These are phyloP conservation scores for Mucor irregularis DNA, from an alignment of 371 early-diverging fungal genomes.

Conservation along the genomic window DNA sequence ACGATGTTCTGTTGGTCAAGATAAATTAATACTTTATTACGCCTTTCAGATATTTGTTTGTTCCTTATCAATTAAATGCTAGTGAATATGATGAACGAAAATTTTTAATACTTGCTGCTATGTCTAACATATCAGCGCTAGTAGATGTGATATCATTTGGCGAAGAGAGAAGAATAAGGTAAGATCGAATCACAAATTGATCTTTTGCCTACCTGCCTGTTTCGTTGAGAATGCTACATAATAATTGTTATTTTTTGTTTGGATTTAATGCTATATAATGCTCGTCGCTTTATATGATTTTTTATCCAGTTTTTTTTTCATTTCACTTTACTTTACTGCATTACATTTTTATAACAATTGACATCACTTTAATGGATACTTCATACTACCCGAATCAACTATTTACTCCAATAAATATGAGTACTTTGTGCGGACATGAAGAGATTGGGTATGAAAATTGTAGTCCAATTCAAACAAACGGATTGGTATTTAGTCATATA, in stretches of 20 bases:
- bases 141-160: background rate
- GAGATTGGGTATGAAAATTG: no score
- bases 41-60: no score
- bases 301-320: background rate
- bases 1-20: no score
- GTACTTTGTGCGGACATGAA: no score
- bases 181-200: background rate
- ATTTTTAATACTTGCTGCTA: no score
- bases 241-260: background rate
- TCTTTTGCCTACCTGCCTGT: conserved; percentile 10
- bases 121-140: no score
- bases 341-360: no score
- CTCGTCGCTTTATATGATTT: background rate
- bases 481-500: conserved; percentile 8
- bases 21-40: background rate
- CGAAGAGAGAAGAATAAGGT: background rate
- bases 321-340: background rate
- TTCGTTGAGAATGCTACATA: conserved; percentile 6
- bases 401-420: background rate
- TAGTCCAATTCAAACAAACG: conserved; percentile 6
- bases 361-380: background rate
- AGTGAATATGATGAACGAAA: no score
- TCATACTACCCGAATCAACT: background rate
- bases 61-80: no score
- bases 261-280: no score